Evolutionary conservation across 768 basidiomycete species (phyloP), one percentile per base, ranked within the genome.

Genomic region (Amanita muscaria): DNA sequence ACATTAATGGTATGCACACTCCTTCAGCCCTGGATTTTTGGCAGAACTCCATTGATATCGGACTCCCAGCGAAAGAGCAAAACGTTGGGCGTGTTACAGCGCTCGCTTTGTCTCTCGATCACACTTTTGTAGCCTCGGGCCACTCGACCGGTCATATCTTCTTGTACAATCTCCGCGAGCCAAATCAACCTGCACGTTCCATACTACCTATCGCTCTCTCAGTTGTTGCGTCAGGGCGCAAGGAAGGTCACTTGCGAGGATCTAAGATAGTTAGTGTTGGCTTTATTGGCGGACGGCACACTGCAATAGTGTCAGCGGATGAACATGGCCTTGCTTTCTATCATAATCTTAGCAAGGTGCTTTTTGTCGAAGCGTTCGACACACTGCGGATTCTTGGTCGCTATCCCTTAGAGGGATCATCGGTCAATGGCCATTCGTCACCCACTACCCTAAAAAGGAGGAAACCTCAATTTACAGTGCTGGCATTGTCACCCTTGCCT

Each of bases 281-380:
- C 22, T 99, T 99, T 56, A 77, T 98, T 6, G 91, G 88, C 10
- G 83, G 82, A 15, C 74, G 94, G 31, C 94, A 96, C 54, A 98
- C 96, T 2, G 92, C 90, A 4, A 74, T 98, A 40, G 79, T 97
- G 31, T 83, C 84, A 3, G 87, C 89, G 2, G 96, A 98, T 58
- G 88, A 94, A 47, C 66, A 74, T 52, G 96, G 96, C 1, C 72
- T 97, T 7, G 88, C 91, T 0, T 99, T 99, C 63, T 96, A 89
- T 59, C 93, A 97, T 63, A 88, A 85, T 44, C 67, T 99, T 3
- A 91, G 96, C 21, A 93, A 89, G 60, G 83, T 98, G 9, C 70
- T 98, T 11, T 96, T 96, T 52, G 83, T 99, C 5, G 93, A 97
- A 36, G 92, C 93, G 10, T 81, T 88, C 12, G 96, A 99, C 59